phyloP scores from a whole-genome alignment of 164 flowering plant genomes.

The Tetrastigma voinierianum region DNA sequence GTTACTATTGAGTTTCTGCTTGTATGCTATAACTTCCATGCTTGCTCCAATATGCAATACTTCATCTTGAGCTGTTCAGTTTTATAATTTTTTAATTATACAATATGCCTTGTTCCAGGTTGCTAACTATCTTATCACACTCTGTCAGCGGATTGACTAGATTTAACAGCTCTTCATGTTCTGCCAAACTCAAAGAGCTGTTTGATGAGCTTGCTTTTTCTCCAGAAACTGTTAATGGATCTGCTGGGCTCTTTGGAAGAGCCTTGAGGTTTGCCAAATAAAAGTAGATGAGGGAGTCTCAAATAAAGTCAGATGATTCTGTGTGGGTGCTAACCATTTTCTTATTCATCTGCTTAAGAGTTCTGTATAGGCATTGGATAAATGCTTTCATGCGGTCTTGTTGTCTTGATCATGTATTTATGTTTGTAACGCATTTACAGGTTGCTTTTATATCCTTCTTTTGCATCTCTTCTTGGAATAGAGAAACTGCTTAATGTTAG shows the following conservation, averaged over 20 bases:
- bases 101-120: constrained; percentile 40
- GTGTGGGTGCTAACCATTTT: constrained; percentile 52
- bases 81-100: constrained; percentile 3
- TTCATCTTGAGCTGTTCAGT: background rate
- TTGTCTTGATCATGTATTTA: constrained; percentile 2
- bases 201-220: constrained; percentile 95
- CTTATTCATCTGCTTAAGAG: constrained; percentile 10
- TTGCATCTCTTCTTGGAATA: constrained; percentile 95
- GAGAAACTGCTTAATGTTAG: constrained; percentile 90
- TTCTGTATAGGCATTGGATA: background rate
- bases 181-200: constrained; percentile 81
- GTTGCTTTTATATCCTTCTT: constrained; percentile 81
- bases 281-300: constrained; percentile 42
- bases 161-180: constrained; percentile 68
- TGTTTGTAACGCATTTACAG: constrained; percentile 38
- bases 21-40: background rate
- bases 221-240: constrained; percentile 35
- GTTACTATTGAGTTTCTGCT: background rate
- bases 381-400: background rate
- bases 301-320: constrained; percentile 71
- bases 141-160: constrained; percentile 83
- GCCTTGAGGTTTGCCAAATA: constrained; percentile 33
- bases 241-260: constrained; percentile 46
- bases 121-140: constrained; percentile 63
- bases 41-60: background rate